These are phyloP conservation scores for Pseudofabraea citricarpa DNA, from an alignment of 2,329 filamentous ascomycete genomes.

Conservation along the genomic window DNA sequence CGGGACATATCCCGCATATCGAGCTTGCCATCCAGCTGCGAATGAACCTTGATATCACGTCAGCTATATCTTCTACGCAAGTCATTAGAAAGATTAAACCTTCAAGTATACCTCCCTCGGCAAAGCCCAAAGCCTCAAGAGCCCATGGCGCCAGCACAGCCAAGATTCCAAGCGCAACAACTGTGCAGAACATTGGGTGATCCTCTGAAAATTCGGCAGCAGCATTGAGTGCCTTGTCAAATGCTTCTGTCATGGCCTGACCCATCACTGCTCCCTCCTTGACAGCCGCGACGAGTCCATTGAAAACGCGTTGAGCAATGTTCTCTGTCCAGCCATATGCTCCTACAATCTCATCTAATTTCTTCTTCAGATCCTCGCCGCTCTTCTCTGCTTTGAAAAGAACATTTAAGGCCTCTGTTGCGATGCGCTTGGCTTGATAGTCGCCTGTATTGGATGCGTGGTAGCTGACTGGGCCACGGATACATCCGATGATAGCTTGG, in stretches of 20 bases:
- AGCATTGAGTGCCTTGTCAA: background rate
- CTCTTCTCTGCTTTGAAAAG: background rate
- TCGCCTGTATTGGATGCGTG: background rate
- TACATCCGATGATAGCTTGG: background rate
- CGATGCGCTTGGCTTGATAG: background rate
- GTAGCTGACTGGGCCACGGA: background rate
- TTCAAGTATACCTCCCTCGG: background rate
- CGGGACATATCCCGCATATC: background rate
- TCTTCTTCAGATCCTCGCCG: background rate
- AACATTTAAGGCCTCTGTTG: background rate
- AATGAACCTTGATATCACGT: background rate
- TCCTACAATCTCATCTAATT: background rate
- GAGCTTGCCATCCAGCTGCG: background rate
- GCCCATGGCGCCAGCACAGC: background rate
- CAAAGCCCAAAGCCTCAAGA: slow-evolving; percentile 1
- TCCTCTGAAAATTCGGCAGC: background rate
- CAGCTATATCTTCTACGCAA: background rate
- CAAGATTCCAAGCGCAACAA: slow-evolving; percentile 1
- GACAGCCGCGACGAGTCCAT: background rate
- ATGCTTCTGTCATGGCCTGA: background rate
- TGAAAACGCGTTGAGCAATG: background rate
- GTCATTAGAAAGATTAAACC: background rate
- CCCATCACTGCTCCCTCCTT: background rate
- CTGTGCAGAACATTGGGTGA: background rate
- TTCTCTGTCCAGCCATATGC: background rate